Evolutionary conservation across 2,329 filamentous ascomycete species (phyloP).

Genomic region (Fusarium sp.): DNA sequence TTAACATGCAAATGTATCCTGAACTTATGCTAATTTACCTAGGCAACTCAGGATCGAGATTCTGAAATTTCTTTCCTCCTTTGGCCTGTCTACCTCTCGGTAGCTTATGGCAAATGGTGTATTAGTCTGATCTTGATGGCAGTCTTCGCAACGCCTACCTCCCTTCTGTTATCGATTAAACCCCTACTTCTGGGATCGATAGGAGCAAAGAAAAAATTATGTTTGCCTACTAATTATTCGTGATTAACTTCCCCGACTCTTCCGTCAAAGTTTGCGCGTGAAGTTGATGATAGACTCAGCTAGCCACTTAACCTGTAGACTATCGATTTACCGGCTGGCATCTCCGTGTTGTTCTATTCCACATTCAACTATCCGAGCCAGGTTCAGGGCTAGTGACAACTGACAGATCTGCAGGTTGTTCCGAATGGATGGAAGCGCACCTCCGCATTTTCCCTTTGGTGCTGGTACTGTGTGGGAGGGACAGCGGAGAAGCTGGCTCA

Average conservation of each 20-base stretch:
- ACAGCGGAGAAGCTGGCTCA: neutral
- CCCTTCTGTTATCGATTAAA: too few relatives aligned
- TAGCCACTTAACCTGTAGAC: neutral
- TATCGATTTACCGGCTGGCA: neutral
- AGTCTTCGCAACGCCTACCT: neutral
- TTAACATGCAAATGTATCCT: neutral
- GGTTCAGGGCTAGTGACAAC: neutral
- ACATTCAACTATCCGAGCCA: neutral
- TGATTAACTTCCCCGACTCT: neutral
- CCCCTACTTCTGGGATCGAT: accelerated
- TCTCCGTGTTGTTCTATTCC: neutral
- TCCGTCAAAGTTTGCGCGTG: neutral
- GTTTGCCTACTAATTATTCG: neutral
- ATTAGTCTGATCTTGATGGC: accelerated
- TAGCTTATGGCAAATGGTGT: accelerated
- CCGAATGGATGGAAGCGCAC: neutral
- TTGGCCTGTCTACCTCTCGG: accelerated
- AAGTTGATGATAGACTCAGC: neutral
- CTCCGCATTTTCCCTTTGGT: neutral
- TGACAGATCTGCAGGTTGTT: neutral
- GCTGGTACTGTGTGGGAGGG: neutral
- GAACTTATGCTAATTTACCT: too few relatives aligned
- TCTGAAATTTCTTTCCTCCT: neutral
- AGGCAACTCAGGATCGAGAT: neutral
- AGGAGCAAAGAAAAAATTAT: neutral